These are phyloP conservation scores for Clitocybe nebularis DNA, from an alignment of 1,284 basidiomycete genomes.

Conservation along the genomic window DNA sequence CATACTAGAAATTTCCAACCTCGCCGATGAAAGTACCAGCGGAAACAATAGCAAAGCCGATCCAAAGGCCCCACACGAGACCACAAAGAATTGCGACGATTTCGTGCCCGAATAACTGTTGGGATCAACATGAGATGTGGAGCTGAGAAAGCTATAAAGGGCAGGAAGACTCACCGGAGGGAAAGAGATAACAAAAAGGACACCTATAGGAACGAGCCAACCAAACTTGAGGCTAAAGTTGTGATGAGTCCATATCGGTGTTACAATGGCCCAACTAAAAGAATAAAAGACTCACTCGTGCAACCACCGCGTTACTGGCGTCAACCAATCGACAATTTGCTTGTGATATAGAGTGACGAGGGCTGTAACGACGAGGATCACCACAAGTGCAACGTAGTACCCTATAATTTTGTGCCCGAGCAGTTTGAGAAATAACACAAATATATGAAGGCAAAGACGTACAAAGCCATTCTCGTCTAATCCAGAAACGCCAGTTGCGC, in stretches of 20 bases:
- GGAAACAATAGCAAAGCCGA: slow-evolving; percentile 64
- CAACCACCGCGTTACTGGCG: slow-evolving; percentile 62
- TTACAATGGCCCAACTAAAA: not conserved
- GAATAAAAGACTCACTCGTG: slow-evolving; percentile 40
- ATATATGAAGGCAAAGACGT: slow-evolving; percentile 21
- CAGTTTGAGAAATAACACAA: not conserved
- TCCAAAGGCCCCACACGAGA: slow-evolving; percentile 72
- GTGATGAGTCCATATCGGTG: not conserved
- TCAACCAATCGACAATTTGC: slow-evolving; percentile 63
- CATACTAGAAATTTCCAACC: slow-evolving; percentile 69
- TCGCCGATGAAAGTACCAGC: slow-evolving; percentile 67
- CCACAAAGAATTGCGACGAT: slow-evolving; percentile 73
- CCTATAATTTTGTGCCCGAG: slow-evolving; percentile 30
- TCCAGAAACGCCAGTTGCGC: slow-evolving; percentile 42
- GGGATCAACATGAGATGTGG: not conserved
- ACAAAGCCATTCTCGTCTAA: slow-evolving; percentile 48
- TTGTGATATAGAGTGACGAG: slow-evolving; percentile 64
- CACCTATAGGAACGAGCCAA: slow-evolving; percentile 80
- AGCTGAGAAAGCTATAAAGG: not conserved
- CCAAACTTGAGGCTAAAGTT: slow-evolving; percentile 41
- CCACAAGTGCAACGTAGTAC: slow-evolving; percentile 41
- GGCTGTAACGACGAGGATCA: slow-evolving; percentile 44
- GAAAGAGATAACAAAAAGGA: slow-evolving; percentile 76
- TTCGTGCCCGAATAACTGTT: slow-evolving; percentile 73
- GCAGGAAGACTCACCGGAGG: slow-evolving; percentile 50